Base-by-base conservation (phyloP, 225 moss, liverwort and hornwort species). In the Anthoceros angustus region DNA sequence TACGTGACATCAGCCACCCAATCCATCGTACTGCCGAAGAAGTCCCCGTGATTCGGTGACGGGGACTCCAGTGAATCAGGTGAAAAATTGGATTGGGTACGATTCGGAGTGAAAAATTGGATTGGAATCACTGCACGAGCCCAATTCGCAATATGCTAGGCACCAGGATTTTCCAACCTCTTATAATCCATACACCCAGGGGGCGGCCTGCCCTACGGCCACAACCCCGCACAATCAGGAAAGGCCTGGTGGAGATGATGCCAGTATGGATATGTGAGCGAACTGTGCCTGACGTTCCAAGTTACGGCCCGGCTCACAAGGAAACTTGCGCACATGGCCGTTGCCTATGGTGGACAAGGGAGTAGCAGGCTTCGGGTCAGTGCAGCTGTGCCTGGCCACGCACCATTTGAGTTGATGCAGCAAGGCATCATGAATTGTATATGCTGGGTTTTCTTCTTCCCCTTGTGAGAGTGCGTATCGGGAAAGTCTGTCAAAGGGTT, bases 151-250 rank as follows among this genome's bases (percentile, higher is more conserved):
- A 5, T 55, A 55, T 15, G 8, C 23, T 55, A 55, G 55, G n/a
- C 55, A 55, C 14, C 55, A 55, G 55, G 55, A 55, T 9, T 55
- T 55, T 23, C 55, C 55, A 9, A 55, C 55, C n/a, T 55, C 55
- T 9, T 55, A 18, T 15, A 18, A 55, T 18, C 55, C 18, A 20
- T 55, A 55, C 55, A 55, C 55, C 2, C 55, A 55, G 55, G 55
- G 23, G 55, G 55, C 18, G 55, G 55, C 6, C n/a, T 23, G n/a
- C n/a, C 7, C 18, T 55, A 55, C 55, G 55, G 55, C 5, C 55
- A 55, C 55, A 55, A 18, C 55, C 55, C 55, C 55, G 16, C 55
- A 55, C 55, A 18, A 55, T 55, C 55, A 55, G 55, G 55, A 55
- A 55, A 18, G 55, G 55, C 18, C 16, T 55, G 55, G 10, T 20